Base-by-base conservation (phyloP, 805 yeast species). In the Dipodascopsis uninucleata region DNA sequence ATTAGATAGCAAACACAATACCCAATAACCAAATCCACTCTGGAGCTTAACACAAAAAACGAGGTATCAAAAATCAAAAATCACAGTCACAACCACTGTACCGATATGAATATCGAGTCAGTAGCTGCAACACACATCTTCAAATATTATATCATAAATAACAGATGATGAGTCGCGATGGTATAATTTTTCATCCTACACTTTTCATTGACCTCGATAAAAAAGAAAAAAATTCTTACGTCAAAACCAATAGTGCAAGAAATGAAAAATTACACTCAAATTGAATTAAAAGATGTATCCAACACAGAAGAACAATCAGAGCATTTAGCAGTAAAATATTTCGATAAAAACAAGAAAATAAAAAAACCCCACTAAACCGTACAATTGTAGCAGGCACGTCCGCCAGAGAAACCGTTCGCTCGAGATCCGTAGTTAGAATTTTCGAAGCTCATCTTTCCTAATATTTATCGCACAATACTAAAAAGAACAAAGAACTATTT, bases 371-470 rank as follows among this genome's bases (percentile, higher is more conserved):
- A 29, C 37, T 39, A 46, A 46, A 43, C 48, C 52, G 39, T 47
- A 47, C 52, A 47, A 49, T 47, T 47, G 51, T 47, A 47, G 45
- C 52, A 47, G 24, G 52, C 38, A 45, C 52, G 52, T 29, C 48
- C 48, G 28, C 52, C 52, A 34, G 25, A 32, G 18, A 31, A 39
- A 22, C 43, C 45, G 35, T 45, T 41, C 4, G 43, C 32, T 18
- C 45, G 42, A 29, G 45, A 28, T 9, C 32, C 32, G n/a, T 14
- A 31, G 35, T 31, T 31, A 9, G 20, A 16, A 31, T 18, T 23
- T 8, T 31, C 35, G 35, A 10, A 31, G 17, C 35, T 31, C 35
- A 31, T 31, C 9, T 31, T 31, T 26, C 29, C 14, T 12, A 26
- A 12, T 26, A 12, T 26, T 26, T 26, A 26, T 26, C 14, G 12